Conservation (phyloP, 179 eudicot genomes). For the Sideroxylon spinosum region DNA sequence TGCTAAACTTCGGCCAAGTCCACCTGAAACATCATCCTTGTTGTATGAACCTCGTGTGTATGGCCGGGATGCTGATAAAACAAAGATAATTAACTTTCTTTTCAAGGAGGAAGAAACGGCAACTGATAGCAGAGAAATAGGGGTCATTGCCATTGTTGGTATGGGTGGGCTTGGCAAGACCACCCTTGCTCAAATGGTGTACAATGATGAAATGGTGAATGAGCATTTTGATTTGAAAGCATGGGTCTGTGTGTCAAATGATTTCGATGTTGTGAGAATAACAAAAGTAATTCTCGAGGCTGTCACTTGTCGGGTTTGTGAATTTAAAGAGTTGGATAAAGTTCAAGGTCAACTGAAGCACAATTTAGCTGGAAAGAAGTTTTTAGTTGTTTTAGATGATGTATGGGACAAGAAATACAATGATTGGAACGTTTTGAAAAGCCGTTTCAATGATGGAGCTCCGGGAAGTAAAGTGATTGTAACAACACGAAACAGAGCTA, state of each 20-base stretch:
- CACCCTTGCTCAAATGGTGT: slow-evolving; percentile 20
- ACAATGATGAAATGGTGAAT: slow-evolving; percentile 12
- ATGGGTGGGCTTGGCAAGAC: slow-evolving; percentile 20
- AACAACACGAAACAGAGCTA: slow-evolving; percentile 10
- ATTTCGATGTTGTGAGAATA: slow-evolving; percentile 13
- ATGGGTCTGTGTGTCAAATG: slow-evolving; percentile 23
- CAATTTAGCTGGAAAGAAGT: neutral
- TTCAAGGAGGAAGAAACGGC: neutral
- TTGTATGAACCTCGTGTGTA: neutral
- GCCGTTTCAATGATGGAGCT: slow-evolving; percentile 6
- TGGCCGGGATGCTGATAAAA: slow-evolving; percentile 17
- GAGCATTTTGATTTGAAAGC: slow-evolving; percentile 16
- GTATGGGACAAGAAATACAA: slow-evolving; percentile 14
- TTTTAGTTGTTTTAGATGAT: slow-evolving; percentile 24
- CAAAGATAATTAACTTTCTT: slow-evolving; percentile 1
- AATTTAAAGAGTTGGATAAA: neutral
- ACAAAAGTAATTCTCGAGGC: slow-evolving; percentile 20
- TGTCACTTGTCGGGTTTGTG: neutral
- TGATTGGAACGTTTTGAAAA: slow-evolving; percentile 7
- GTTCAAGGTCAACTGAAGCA: slow-evolving; percentile 7
- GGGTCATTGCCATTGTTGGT: slow-evolving; percentile 20
- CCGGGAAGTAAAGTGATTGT: slow-evolving; percentile 20
- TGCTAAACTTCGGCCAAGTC: neutral
- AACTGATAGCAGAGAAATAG: neutral
- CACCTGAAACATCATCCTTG: slow-evolving; percentile 1